phyloP scores from a whole-genome alignment of 1,284 basidiomycete species.

The Anthracocystis setariae region DNA sequence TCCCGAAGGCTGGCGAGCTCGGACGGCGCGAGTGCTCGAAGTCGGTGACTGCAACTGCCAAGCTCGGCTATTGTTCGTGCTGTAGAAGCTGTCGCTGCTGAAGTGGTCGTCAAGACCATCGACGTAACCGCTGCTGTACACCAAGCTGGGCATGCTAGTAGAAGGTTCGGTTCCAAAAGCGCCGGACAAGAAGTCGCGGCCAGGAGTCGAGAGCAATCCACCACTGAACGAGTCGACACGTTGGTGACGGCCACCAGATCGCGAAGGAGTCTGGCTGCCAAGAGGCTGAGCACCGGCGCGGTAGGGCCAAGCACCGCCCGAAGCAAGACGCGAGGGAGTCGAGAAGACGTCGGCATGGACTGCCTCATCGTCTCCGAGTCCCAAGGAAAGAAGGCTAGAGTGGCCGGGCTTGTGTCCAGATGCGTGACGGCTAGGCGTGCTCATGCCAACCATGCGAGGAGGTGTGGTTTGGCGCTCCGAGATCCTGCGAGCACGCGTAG shows the following conservation, averaged over 20 bases:
- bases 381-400: constrained; percentile 34
- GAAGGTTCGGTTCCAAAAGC: constrained; percentile 46
- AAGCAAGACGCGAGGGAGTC: constrained; percentile 53
- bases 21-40: constrained; percentile 45
- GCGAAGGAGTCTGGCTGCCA: constrained; percentile 43
- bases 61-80: constrained; percentile 37
- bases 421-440: constrained; percentile 47
- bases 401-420: constrained; percentile 40
- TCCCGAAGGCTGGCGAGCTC: constrained; percentile 41
- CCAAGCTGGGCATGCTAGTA: constrained; percentile 49
- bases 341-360: constrained; percentile 56
- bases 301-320: constrained; percentile 44
- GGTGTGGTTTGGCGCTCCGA: constrained; percentile 37
- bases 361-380: constrained; percentile 36
- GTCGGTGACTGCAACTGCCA: constrained; percentile 55
- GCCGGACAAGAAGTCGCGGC: constrained; percentile 39
- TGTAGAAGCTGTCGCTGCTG: constrained; percentile 30
- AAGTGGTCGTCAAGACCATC: constrained; percentile 38
- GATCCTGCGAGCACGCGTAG: constrained; percentile 19
- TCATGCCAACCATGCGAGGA: constrained; percentile 34
- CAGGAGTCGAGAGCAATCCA: constrained; percentile 39
- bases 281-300: constrained; percentile 24
- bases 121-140: constrained; percentile 46
- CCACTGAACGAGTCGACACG: constrained; percentile 49
- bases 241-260: constrained; percentile 40